Percentiles rank a stretch among this genome's conserved stretches.
Evolutionary conservation across 2,329 filamentous ascomycete genomes (phyloP).

Genomic region (Diaporthe citri): DNA sequence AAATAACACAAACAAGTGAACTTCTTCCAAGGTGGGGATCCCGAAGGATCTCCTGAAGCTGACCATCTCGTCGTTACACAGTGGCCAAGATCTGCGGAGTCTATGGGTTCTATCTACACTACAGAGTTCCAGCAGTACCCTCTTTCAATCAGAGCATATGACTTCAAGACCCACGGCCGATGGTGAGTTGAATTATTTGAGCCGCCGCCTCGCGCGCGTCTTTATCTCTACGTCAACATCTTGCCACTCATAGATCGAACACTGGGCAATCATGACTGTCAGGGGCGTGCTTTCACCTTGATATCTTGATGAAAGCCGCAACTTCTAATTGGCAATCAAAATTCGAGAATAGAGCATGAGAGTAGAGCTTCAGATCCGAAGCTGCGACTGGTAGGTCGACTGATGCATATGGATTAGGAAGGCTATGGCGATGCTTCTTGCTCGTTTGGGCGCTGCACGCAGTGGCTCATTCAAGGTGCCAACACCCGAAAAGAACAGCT

Average conservation of each 20-base stretch:
- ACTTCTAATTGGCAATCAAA: background rate
- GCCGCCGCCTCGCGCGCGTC: background rate
- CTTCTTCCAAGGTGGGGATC: background rate
- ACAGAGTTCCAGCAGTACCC: background rate
- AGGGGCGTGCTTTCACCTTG: background rate
- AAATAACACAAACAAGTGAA: background rate
- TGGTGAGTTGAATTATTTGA: no score
- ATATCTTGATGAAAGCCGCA: background rate
- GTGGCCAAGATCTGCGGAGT: background rate
- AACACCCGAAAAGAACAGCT: background rate
- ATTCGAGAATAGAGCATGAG: background rate
- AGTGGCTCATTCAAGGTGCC: background rate
- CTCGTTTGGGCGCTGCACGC: background rate
- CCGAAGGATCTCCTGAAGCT: constrained; percentile 25
- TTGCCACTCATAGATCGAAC: background rate
- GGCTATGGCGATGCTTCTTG: background rate
- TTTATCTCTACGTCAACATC: background rate
- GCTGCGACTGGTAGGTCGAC: background rate
- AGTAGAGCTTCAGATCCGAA: background rate
- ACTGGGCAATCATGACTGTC: background rate
- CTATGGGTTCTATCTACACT: background rate
- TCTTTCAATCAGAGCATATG: background rate
- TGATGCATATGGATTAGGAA: background rate
- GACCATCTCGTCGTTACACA: background rate
- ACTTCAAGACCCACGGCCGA: background rate